Evolutionary conservation across 768 basidiomycete genomes (phyloP), one percentile per base, ranked within the genome.

Genomic region (Tricholoma saponaceum): DNA sequence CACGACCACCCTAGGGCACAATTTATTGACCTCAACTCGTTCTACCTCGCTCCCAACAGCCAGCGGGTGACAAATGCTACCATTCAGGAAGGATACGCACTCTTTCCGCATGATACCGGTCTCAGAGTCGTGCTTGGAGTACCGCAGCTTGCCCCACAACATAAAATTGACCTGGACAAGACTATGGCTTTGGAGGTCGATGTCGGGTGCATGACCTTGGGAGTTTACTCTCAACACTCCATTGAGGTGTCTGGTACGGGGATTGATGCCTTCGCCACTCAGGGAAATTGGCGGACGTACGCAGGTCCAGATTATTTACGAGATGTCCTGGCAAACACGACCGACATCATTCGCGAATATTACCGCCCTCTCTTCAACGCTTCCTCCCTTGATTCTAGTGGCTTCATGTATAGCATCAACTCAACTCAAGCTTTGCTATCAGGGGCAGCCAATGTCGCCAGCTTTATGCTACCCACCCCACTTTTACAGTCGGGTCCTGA

Each of bases 141-240:
- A 14, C 67, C 67, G 4, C 43, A 63, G 12, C 56, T 66, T 25
- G 1, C 20, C 0, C 37, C 54, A 13, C 25, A 61, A 20, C 52
- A 61, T 20, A 56, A 46, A 12, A 60, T 66, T 23, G 47, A 44
- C 35, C 54, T 69, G 16, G 44, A 60, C 5, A 58, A 64, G 30
- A 58, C 66, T 0, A 22, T 69, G 43, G 61, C 60, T 1, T 32
- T 67, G 32, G 65, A 67, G 39, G 60, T 62, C 4, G 62, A 67
- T 13, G 59, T 65, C 0, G 63, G 61, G 9, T 66, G 66, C 35
- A 62, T 68, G 55, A 43, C 56, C 14, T 44, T 61, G 20, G 64
- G 65, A 16, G 49, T 65, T 13, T 43, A 35, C 20, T 28, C 54
- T 39, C 18, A 37, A 0, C 32, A 57, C 18, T 8, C 14, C 9